Base-by-base conservation (phyloP, 352 stramenopile species). In the Pythium aquatile region DNA sequence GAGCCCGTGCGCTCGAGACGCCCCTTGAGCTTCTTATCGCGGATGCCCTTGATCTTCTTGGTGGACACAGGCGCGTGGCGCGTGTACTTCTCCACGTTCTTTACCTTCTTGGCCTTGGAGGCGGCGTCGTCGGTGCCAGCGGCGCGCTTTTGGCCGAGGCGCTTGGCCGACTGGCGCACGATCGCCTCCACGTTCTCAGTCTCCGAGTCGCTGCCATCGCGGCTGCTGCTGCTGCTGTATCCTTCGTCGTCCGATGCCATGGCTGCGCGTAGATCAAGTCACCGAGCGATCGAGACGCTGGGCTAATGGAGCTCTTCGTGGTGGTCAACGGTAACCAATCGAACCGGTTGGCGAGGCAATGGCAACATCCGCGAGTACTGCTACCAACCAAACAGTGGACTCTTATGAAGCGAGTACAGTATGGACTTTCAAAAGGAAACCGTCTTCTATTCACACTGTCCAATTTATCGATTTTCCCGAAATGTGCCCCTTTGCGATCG, bases 21-120 rank as follows among this genome's bases (percentile, higher is more conserved):
- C 9, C 78, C 82, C 52, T 85, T 86, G 24, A 97, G 85, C 72
- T 96, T 97, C 73, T 96, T 97, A 70, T 97, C 88, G 53, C 86
- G 85, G 62, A 97, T 90, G 58, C 61, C 68, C 65, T 85, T 83
- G 55, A 91, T 76, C 61, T 83, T 77, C 53, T 73, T 79, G 39
- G 83, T 51, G 46, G 79, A 87, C 47, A 93, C 65, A 57, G 78
- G 69, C 35, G 75, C 79, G 8, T 74, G 72, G 30, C 86, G 83
- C 37, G 70, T 82, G 68, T 94, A 94, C 73, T 94, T 94, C 53
- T 61, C 81, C 28, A 89, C 68, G 60, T 94, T 77, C 74, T 88
- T 88, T 42, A 81, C 74, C 46, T 68, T 62, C 61, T 68, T 68
- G 47, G 61, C 55, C 61, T 82, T 80, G 29, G 47, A 53, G 5